Base-by-base conservation (phyloP, 1,284 basidiomycete genomes). In the Gomphus bonarii region DNA sequence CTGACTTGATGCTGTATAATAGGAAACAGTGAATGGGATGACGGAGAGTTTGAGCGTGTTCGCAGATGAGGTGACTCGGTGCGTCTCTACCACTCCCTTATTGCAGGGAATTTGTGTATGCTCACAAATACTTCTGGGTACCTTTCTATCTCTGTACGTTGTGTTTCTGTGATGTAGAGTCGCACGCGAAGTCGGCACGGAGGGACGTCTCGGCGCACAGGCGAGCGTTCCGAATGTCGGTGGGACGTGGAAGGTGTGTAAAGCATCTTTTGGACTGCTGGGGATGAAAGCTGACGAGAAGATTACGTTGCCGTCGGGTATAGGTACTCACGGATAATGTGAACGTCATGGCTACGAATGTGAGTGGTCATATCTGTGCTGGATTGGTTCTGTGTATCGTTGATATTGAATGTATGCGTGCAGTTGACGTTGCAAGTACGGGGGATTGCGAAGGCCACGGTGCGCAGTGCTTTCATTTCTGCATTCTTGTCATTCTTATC, bases 401-500 rank as follows among this genome's bases (percentile, higher is more conserved):
- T 14, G 43, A 18, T 43, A 30, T 50, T 50, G 18, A 40, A n/a
- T 50, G 16, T 12, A 25, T 53, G 5, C 43, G 6, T 20, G 63
- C 65, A 84, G 90, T 80, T 97, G 72, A 97, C 95, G 1, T 73
- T 93, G 57, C 94, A 97, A 84, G 95, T 97, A 60, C 85, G 94
- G 65, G 93, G 91, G 0, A 97, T 98, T 63, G 92, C 94, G 2
- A 84, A 92, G 48, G 92, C 94, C 14, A 97, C 94, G 36, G 65
- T 67, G 57, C 58, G 66, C 66, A 36, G 14, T n/a, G n/a, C n/a
- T n/a, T n/a, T n/a, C n/a, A n/a, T n/a, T n/a, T n/a, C n/a, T n/a
- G n/a, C n/a, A n/a, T n/a, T n/a, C n/a, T n/a, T n/a, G n/a, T n/a
- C n/a, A n/a, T n/a, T n/a, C n/a, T n/a, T n/a, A n/a, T n/a, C n/a